Evolutionary conservation across 179 eudicot genomes (phyloP), one percentile per base, ranked within the genome.

Genomic region (Beta corolliflora): DNA sequence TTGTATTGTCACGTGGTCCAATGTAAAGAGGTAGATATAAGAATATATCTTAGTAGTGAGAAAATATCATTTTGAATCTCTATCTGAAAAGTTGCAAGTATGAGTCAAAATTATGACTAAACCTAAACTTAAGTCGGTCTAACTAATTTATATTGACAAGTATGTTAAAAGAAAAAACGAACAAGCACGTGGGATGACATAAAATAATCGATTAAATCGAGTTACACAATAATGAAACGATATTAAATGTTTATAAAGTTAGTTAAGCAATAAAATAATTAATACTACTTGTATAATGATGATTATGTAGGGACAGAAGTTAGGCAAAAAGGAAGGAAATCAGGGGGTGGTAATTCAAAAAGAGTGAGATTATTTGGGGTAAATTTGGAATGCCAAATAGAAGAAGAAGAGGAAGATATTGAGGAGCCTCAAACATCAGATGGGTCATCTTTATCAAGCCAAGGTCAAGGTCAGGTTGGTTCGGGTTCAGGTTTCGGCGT

Each of bases 291-390:
- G 6, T 58, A 16, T 58, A 4, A 31, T 73, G 46, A 29, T 54
- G 23, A 73, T 73, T 14, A 29, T 41, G 70, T 59, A 84, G 86
- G 86, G 81, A 72, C 79, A 23, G 84, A 81, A 45, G 73, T 77
- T 21, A 77, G 79, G 81, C 75, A 75, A 75, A 84, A 84, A 64
- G 58, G 61, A n/a, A 79, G 25, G 53, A 81, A 82, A 79, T 65
- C 79, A 58, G 70, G 60, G 1, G 50, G 65, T 59, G 72, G 83
- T 41, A 91, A 86, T 56, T 82, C 89, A 14, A 91, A 83, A 86
- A 88, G 84, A 77, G 81, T 93, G 63, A 90, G 97, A 84, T 81
- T 91, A 66, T 91, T 91, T 59, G 93, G 93, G 50, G 93, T 91
- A 52, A 88, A 93, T 84, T 79, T 93, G 77, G 93, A 91, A 70